These are phyloP conservation scores for Penicillium vulpinum DNA, from an alignment of 2,329 filamentous ascomycete species.

Conservation along the genomic window DNA sequence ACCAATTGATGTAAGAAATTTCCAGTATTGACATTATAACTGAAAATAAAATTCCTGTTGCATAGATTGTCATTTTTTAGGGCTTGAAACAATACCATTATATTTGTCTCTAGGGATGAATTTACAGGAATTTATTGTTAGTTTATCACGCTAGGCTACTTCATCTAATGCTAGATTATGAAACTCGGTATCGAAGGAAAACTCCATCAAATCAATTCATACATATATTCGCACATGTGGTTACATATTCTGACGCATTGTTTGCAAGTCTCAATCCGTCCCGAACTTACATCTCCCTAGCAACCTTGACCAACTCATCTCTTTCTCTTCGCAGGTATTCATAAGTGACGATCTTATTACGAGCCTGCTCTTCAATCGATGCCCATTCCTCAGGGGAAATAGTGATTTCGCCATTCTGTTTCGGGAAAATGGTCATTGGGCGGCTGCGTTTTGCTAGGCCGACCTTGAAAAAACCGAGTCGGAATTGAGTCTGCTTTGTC, in stretches of 20 bases:
- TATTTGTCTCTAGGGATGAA: too few species aligned
- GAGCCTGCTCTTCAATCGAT: slow-evolving; percentile 1
- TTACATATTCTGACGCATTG: neutral
- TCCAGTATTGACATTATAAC: neutral
- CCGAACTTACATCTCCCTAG: neutral
- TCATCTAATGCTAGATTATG: neutral
- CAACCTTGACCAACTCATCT: neutral
- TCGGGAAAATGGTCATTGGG: slow-evolving; percentile 19
- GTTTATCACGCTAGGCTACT: rapidly evolving
- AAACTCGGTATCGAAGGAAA: neutral
- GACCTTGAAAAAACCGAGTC: slow-evolving; percentile 12
- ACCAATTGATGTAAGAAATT: neutral
- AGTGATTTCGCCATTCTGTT: slow-evolving; percentile 19
- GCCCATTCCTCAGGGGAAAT: slow-evolving; percentile 14
- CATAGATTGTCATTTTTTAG: neutral
- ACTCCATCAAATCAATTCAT: neutral
- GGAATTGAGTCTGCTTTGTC: slow-evolving; percentile 11
- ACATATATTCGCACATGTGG: neutral
- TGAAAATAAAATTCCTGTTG: too few species aligned
- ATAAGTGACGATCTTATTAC: neutral
- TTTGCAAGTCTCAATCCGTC: too few species aligned
- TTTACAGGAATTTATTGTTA: neutral
- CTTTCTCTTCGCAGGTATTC: neutral
- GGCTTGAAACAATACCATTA: neutral
- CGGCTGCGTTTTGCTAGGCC: slow-evolving; percentile 19